Percentiles rank a stretch among this genome's conserved stretches.
These are phyloP conservation scores for Aspergillus baeticus DNA, from an alignment of 495 filamentous ascomycete species.

Conservation along the genomic window DNA sequence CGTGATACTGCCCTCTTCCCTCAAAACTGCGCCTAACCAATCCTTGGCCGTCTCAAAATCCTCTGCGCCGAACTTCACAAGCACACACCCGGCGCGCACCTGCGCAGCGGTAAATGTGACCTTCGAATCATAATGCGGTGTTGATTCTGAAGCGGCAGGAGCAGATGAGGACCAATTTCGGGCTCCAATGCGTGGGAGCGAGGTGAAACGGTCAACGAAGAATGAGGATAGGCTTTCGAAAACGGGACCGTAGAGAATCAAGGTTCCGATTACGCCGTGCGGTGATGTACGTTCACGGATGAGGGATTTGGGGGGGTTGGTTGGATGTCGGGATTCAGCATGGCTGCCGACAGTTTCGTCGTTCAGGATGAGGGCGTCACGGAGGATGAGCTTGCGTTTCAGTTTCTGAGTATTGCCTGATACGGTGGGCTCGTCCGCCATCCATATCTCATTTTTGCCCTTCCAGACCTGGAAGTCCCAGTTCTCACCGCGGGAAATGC, in stretches of 20 bases:
- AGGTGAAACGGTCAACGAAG: slow-evolving; percentile 72
- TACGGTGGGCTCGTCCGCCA: slow-evolving; percentile 22
- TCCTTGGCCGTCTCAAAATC: slow-evolving; percentile 60
- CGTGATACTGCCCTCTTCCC: slow-evolving; percentile 55
- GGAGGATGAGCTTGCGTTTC: slow-evolving; percentile 60
- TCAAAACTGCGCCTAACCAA: slow-evolving; percentile 59
- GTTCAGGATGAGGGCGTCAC: slow-evolving; percentile 79
- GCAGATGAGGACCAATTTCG: slow-evolving; percentile 61
- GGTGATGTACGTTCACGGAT: slow-evolving; percentile 43
- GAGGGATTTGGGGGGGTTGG: slow-evolving; percentile 12
- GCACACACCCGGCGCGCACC: slow-evolving; percentile 73
- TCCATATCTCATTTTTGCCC: slow-evolving; percentile 85
- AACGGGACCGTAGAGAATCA: slow-evolving; percentile 75
- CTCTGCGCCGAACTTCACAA: slow-evolving; percentile 79
- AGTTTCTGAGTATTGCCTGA: slow-evolving; percentile 23
- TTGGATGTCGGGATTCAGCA: neutral
- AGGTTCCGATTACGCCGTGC: slow-evolving; percentile 71
- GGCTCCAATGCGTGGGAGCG: slow-evolving; percentile 79
- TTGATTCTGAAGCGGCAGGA: slow-evolving; percentile 29
- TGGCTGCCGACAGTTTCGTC: slow-evolving; percentile 37
- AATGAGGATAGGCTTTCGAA: slow-evolving; percentile 64
- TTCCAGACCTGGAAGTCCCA: slow-evolving; percentile 79
- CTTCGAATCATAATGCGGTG: slow-evolving; percentile 49
- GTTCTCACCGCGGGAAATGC: slow-evolving; percentile 82
- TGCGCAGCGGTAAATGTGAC: slow-evolving; percentile 84